A percentile compares a stretch with the other conserved stretches of the same genome.
These are phyloP conservation scores for Hyaloscypha bicolor DNA, from an alignment of 495 filamentous ascomycete species.

Conservation along the genomic window DNA sequence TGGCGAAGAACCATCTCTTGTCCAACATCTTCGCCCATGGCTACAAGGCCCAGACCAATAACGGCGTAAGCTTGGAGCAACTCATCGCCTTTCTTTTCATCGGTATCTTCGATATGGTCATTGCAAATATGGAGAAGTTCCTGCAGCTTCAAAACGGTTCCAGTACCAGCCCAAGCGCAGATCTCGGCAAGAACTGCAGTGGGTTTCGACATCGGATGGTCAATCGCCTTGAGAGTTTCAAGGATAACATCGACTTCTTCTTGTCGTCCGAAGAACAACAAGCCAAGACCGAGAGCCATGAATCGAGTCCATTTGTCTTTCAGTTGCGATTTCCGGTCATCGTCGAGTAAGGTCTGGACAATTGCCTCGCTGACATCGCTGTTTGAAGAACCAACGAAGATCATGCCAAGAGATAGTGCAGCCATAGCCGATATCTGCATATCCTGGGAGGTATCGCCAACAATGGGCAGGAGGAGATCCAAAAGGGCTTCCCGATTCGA, in stretches of 20 bases:
- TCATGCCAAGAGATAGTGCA: constrained; percentile 83
- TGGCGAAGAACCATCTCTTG: constrained; percentile 98
- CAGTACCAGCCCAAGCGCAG: constrained; percentile 96
- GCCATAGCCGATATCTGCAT: constrained; percentile 98
- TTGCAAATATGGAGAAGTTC: constrained; percentile 97
- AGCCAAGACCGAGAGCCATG: constrained; percentile 89
- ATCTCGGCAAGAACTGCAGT: constrained; percentile 90
- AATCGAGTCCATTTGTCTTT: constrained; percentile 99
- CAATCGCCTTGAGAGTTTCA: constrained; percentile 92
- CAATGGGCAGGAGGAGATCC: constrained; percentile 80
- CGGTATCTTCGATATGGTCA: constrained; percentile 90
- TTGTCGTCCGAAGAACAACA: constrained; percentile 94
- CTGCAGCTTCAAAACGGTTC: constrained; percentile 94
- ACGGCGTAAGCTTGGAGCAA: constrained; percentile 95
- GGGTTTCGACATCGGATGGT: constrained; percentile 92
- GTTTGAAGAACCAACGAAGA: constrained; percentile 91
- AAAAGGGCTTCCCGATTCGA: constrained; percentile 85
- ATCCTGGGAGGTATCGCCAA: constrained; percentile 76
- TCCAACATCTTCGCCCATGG: constrained; percentile 98
- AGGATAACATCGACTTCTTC: constrained; percentile 96
- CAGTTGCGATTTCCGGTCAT: constrained; percentile 81
- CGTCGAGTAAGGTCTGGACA: constrained; percentile 86
- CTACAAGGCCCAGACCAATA: constrained; percentile 87
- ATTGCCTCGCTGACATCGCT: constrained; percentile 87
- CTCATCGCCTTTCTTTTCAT: constrained; percentile 91